Conservation (phyloP, 805 yeast genomes). For the Candida vartiovaarae region DNA sequence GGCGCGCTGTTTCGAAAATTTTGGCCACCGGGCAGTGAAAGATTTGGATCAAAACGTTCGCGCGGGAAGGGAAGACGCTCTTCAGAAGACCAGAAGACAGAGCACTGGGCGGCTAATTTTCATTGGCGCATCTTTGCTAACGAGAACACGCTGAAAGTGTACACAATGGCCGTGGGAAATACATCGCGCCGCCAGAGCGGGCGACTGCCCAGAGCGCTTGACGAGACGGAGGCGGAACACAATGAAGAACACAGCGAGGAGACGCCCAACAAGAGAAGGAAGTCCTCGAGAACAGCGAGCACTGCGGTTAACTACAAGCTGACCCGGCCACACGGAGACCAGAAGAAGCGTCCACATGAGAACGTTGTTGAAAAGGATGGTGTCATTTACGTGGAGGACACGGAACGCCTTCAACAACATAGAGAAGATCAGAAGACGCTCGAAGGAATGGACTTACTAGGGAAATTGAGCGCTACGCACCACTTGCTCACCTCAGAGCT, state of each 20-base stretch:
- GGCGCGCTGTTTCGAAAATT: too few species aligned
- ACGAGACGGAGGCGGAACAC: too few species aligned
- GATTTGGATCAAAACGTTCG: too few species aligned
- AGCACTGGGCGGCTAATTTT: too few species aligned
- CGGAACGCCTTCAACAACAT: slow-evolving; percentile 3
- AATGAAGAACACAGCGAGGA: neutral
- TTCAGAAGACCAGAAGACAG: too few species aligned
- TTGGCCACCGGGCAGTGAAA: too few species aligned
- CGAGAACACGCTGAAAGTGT: neutral
- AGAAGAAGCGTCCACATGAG: neutral
- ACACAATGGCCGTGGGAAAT: neutral
- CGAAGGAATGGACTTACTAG: slow-evolving; percentile 6
- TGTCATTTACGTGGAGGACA: slow-evolving; percentile 3
- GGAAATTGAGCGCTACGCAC: slow-evolving; percentile 23
- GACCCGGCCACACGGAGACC: too few species aligned
- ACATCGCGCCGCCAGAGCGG: slow-evolving; percentile 1
- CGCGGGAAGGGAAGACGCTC: too few species aligned
- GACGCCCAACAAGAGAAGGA: slow-evolving; percentile 13
- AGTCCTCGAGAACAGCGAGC: slow-evolving; percentile 4
- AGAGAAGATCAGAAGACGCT: slow-evolving; percentile 1
- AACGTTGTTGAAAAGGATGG: slow-evolving; percentile 8
- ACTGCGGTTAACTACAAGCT: too few species aligned
- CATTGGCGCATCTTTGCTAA: too few species aligned
- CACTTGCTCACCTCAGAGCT: slow-evolving; percentile 50
- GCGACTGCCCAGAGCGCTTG: neutral